Evolutionary conservation across 768 basidiomycete species (phyloP).

Genomic region (Paxillus ammoniavirescens): DNA sequence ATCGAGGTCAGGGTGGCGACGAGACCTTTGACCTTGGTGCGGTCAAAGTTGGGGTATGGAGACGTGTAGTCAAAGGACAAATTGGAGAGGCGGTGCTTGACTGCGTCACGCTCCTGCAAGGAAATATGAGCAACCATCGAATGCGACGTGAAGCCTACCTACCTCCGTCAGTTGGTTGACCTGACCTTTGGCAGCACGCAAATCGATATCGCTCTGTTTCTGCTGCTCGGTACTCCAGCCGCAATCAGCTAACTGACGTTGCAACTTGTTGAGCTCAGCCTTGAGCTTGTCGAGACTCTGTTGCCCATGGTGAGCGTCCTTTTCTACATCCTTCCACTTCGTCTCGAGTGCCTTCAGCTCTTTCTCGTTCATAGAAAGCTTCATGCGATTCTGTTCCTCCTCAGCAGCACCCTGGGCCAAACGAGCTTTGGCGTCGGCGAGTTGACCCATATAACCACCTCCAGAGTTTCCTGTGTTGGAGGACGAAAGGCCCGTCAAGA

Average conservation of each 20-base stretch:
- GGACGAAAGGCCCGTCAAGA: constrained; percentile 88
- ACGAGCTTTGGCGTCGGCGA: constrained; percentile 78
- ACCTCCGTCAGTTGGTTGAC: constrained; percentile 67
- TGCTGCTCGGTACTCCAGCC: constrained; percentile 83
- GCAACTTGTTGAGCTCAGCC: constrained; percentile 55
- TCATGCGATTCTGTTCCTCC: constrained; percentile 77
- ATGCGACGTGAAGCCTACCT: constrained; percentile 11
- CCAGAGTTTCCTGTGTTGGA: constrained; percentile 61
- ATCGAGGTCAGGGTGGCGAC: constrained; percentile 88
- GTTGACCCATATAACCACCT: constrained; percentile 95
- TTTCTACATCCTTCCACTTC: constrained; percentile 79
- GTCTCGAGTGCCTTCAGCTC: constrained; percentile 78
- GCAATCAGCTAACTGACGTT: constrained; percentile 50
- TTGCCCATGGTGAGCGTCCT: constrained; percentile 76
- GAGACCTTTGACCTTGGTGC: constrained; percentile 83
- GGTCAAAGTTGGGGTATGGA: constrained; percentile 80
- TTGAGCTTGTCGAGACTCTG: constrained; percentile 63
- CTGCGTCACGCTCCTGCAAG: constrained; percentile 60
- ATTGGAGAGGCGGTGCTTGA: constrained; percentile 63
- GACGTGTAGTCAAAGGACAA: constrained; percentile 82
- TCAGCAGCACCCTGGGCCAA: constrained; percentile 78
- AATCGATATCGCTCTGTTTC: constrained; percentile 47
- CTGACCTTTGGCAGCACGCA: constrained; percentile 51
- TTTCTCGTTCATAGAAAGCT: constrained; percentile 72
- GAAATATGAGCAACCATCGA: constrained; percentile 7